phyloP scores from a whole-genome alignment of 306 rosid genomes.

The Lupinus albus region DNA sequence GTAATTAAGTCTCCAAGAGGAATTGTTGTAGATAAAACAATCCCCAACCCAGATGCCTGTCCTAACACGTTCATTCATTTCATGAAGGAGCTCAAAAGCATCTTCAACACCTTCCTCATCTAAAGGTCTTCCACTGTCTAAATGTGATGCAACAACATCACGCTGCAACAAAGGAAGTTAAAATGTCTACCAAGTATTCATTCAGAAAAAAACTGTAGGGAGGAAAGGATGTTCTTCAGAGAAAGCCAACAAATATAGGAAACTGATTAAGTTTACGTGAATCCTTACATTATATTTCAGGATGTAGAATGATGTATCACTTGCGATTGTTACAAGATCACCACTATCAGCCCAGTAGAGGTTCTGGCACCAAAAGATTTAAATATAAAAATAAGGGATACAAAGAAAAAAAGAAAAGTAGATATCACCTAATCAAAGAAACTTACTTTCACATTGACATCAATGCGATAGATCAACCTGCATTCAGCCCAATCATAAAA shows the following conservation, averaged over 20 bases:
- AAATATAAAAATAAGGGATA: constrained; percentile 14
- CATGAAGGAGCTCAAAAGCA: constrained; percentile 98
- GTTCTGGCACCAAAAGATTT: constrained; percentile 55
- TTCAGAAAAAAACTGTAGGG: background rate
- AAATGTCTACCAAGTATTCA: constrained; percentile 37
- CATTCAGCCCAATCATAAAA: constrained; percentile 98
- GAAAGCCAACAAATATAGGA: constrained; percentile 12
- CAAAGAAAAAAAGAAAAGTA: constrained; percentile 39
- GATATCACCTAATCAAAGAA: constrained; percentile 31
- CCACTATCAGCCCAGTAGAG: constrained; percentile 99
- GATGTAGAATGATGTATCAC: constrained; percentile 92
- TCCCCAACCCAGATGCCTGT: constrained; percentile 99
- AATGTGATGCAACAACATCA: constrained; percentile 77
- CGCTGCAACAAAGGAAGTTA: constrained; percentile 65
- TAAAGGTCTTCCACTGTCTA: constrained; percentile 86
- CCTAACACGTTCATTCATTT: constrained; percentile 93
- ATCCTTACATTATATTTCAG: constrained; percentile 90
- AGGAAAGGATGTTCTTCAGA: background rate
- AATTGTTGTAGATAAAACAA: constrained; percentile 97
- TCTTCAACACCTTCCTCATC: constrained; percentile 98
- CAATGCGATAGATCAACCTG: constrained; percentile 91
- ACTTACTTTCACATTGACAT: constrained; percentile 91
- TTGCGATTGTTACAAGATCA: constrained; percentile 84
- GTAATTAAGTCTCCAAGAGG: constrained; percentile 96
- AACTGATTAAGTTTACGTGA: constrained; percentile 29